These are phyloP conservation scores for Phaffia tasmanica DNA, from an alignment of 768 basidiomycete genomes.

Conservation along the genomic window DNA sequence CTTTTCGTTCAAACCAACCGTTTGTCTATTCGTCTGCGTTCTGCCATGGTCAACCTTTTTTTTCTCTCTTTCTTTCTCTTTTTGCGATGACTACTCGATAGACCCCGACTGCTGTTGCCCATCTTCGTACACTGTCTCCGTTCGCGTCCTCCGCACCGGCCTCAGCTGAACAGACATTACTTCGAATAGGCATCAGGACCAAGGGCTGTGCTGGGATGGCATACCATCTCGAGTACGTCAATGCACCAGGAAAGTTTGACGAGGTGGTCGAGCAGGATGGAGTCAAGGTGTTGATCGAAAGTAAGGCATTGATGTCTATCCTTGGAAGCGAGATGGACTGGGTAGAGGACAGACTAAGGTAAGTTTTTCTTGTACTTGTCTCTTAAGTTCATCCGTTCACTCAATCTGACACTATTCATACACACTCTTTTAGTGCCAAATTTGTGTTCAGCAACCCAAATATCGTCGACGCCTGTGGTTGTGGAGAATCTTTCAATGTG, in stretches of 20 bases:
- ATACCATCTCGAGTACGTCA: slow-evolving; percentile 92
- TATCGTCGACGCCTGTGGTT: slow-evolving; percentile 25
- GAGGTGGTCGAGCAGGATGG: slow-evolving; percentile 95
- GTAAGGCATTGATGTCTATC: slow-evolving; percentile 91
- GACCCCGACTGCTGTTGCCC: slow-evolving; percentile 67
- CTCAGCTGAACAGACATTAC: slow-evolving; percentile 70
- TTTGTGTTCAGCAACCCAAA: slow-evolving; percentile 30
- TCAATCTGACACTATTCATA: background rate
- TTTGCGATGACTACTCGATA: slow-evolving; percentile 34
- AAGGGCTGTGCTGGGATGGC: slow-evolving; percentile 89
- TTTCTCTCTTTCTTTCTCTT: too few species aligned
- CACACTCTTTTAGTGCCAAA: slow-evolving; percentile 25
- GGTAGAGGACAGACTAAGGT: slow-evolving; percentile 86
- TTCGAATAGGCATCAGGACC: slow-evolving; percentile 90
- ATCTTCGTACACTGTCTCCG: slow-evolving; percentile 45
- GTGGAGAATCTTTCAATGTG: slow-evolving; percentile 24
- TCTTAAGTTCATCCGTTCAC: background rate
- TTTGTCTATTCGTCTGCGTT: too few species aligned
- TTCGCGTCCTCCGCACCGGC: slow-evolving; percentile 50
- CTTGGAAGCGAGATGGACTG: slow-evolving; percentile 99
- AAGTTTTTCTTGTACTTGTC: slow-evolving; percentile 33
- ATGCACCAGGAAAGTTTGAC: slow-evolving; percentile 78
- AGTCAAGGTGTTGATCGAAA: slow-evolving; percentile 85
- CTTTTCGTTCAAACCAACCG: too few species aligned
- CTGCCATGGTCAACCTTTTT: background rate